Evolutionary conservation across 257 asterid genomes (phyloP).

Genomic region (Eustoma russellianum): DNA sequence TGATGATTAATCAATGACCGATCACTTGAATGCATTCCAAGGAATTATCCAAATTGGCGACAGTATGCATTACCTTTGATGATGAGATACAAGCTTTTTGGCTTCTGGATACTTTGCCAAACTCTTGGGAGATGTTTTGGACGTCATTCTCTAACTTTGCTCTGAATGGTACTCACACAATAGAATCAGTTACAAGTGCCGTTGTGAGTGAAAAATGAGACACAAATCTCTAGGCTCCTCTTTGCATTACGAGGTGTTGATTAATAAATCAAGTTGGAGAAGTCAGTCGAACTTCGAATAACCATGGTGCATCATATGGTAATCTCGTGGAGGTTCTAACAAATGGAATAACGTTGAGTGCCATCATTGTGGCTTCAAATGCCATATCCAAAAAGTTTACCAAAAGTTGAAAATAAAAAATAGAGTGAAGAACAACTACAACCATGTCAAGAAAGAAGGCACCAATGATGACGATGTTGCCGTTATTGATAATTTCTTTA

Average conservation of each 20-base stretch:
- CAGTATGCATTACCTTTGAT: neutral
- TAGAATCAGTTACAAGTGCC: neutral
- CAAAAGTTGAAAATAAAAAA: too few relatives aligned
- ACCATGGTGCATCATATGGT: too few relatives aligned
- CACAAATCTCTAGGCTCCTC: neutral
- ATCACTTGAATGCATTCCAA: constrained; percentile 3
- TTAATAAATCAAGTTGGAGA: too few relatives aligned
- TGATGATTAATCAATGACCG: constrained; percentile 2
- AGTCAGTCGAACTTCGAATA: too few relatives aligned
- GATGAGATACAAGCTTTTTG: neutral
- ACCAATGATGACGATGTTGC: too few relatives aligned
- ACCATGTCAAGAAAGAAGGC: too few relatives aligned
- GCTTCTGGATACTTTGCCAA: neutral
- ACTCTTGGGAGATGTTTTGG: neutral
- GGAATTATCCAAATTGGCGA: neutral
- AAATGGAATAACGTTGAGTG: too few relatives aligned
- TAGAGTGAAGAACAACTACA: too few relatives aligned
- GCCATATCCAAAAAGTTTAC: too few relatives aligned
- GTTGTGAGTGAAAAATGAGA: neutral
- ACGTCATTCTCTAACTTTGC: neutral
- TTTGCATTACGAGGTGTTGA: neutral
- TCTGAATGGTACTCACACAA: neutral
- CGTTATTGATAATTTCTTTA: too few relatives aligned
- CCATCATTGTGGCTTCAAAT: neutral
- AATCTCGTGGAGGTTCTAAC: neutral